These are phyloP conservation scores for Colletotrichum sublineola DNA, from an alignment of 2,329 filamentous ascomycete species.

Conservation along the genomic window DNA sequence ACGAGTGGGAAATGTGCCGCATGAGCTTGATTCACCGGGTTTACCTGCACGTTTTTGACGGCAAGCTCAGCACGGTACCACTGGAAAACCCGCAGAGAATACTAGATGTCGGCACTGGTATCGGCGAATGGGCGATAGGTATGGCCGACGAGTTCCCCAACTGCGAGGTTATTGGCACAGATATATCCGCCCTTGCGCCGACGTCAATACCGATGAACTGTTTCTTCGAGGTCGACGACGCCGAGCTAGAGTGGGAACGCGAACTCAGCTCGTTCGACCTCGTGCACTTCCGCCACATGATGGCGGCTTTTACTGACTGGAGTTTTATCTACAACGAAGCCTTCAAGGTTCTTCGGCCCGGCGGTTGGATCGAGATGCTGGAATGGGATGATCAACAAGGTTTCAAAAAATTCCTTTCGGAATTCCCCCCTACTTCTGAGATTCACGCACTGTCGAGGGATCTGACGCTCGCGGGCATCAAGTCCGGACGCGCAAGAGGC, in stretches of 20 bases:
- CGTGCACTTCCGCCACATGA: constrained; percentile 68
- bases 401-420: constrained; percentile 52
- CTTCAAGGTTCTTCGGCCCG: constrained; percentile 66
- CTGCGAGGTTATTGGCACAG: constrained; percentile 70
- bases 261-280: constrained; percentile 66
- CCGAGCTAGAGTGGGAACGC: constrained; percentile 70
- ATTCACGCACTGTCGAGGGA: constrained; percentile 58
- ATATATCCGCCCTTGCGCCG: constrained; percentile 71
- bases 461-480: constrained; percentile 57
- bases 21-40: constrained; percentile 73
- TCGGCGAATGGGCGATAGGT: constrained; percentile 64
- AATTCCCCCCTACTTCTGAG: constrained; percentile 61
- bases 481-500: constrained; percentile 61
- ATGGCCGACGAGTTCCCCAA: constrained; percentile 67
- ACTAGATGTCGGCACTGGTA: constrained; percentile 71
- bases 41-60: constrained; percentile 65
- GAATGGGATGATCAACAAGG: constrained; percentile 63
- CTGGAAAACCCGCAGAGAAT: constrained; percentile 57
- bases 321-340: constrained; percentile 65
- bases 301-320: constrained; percentile 70
- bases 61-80: constrained; percentile 59
- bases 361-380: constrained; percentile 69
- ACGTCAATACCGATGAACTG: constrained; percentile 69
- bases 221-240: constrained; percentile 72
- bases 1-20: constrained; percentile 74